Base-by-base conservation (phyloP, 2,329 filamentous ascomycete genomes). In the Trematosphaeria pertusa region DNA sequence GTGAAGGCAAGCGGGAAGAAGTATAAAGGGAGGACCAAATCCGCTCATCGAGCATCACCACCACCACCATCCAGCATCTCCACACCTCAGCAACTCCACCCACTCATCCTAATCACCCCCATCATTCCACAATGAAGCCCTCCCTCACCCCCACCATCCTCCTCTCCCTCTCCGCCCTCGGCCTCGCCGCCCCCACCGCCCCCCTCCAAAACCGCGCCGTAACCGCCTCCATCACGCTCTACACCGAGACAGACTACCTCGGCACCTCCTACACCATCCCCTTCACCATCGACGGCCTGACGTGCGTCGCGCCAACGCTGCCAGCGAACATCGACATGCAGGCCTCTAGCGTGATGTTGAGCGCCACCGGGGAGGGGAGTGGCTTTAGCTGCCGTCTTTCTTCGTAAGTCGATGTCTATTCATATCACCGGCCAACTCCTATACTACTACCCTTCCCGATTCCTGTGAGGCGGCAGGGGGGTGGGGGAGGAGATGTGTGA, bases 161-260 rank as follows among this genome's bases (percentile, higher is more conserved):
- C n/a, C 20, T 42, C 19, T 5, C 17, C 30, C 19, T 35, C 9
- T 14, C 31, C n/a, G 18, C 20, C 2, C 20, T 42, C 19, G 31
- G 19, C 19, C 20, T 26, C 6, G 11, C 11, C 5, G 28, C 28
- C 11, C 28, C 39, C 20, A 4, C 39, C 30, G 18, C 39, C 19
- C 22, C 39, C 11, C 39, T 42, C 10, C 17, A 42, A 34, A 42
- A 42, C 19, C 39, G 39, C 19, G n/a, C n/a, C n/a, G 20, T 42
- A 18, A 15, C 39, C 2, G 30, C 39, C 17, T 42, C 39, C 28
- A 42, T 42, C 11, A 42, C 39, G 11, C 39, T 42, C 4, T 42
- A 33, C 39, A n/a, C 39, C 5, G n/a, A 42, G 28, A 42, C 33
- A 17, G 18, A 33, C 18, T 42, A 22, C 28, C 14, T 20, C 19